phyloP scores from a whole-genome alignment of 495 filamentous ascomycete genomes.

The Penicillium canescens region DNA sequence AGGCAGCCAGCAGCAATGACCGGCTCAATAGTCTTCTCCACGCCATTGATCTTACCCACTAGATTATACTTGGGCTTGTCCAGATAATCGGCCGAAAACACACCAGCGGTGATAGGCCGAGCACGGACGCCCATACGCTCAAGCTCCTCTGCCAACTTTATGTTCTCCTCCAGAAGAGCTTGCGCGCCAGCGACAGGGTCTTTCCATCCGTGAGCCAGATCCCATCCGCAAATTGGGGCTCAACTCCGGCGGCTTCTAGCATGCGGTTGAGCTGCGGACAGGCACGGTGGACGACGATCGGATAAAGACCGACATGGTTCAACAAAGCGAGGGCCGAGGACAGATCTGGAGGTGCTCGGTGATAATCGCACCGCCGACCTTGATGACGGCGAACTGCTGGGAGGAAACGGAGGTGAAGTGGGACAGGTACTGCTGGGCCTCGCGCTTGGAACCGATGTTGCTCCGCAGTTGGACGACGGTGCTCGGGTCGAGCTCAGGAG shows the following conservation, averaged over 20 bases:
- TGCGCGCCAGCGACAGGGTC: conserved; percentile 85
- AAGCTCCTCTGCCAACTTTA: conserved; percentile 92
- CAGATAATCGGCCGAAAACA: conserved; percentile 93
- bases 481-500: conserved; percentile 67
- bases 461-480: conserved; percentile 93
- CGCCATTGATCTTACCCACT: conserved; percentile 92
- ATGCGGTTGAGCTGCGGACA: conserved; percentile 96
- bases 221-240: conserved; percentile 94
- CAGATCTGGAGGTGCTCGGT: conserved; percentile 89
- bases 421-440: no score
- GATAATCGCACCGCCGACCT: conserved; percentile 96
- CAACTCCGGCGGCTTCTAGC: conserved; percentile 87
- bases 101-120: conserved; percentile 87
- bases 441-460: conserved; percentile 94
- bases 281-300: conserved; percentile 94
- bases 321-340: conserved; percentile 88
- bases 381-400: conserved; percentile 98
- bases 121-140: conserved; percentile 90
- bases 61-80: conserved; percentile 93
- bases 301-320: conserved; percentile 93
- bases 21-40: conserved; percentile 91
- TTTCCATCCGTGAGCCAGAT: conserved; percentile 96
- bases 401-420: conserved; percentile 97
- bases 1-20: conserved; percentile 91
- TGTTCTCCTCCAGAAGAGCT: conserved; percentile 95